Evolutionary conservation across 78 protist genomes (phyloP).

Genomic region (Goniomonas avonlea): DNA sequence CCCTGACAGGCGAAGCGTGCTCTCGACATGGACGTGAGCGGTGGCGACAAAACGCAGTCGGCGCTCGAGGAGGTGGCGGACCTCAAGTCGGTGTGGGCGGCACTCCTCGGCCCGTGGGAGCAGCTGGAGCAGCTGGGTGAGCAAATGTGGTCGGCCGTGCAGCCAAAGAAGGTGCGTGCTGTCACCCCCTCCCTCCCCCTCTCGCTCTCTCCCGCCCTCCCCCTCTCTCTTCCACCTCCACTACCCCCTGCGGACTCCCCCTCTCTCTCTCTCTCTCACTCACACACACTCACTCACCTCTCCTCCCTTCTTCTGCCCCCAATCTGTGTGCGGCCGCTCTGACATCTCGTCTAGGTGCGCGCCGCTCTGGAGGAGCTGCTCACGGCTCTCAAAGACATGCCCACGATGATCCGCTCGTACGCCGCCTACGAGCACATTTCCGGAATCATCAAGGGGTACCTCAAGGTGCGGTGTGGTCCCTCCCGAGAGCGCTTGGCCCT

Average conservation of each 20-base stretch:
- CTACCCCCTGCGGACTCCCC: no score
- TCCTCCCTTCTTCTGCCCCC: no score
- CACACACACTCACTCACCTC: no score
- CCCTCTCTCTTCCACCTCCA: no score
- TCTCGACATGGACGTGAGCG: conserved; percentile 45
- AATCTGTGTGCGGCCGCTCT: no score
- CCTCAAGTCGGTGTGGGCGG: conserved; percentile 40
- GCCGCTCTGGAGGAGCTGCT: conserved; percentile 29
- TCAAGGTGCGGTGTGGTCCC: no score
- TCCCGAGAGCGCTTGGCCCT: no score
- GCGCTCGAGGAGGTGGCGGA: conserved; percentile 65
- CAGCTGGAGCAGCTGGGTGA: conserved; percentile 56
- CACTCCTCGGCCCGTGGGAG: conserved; percentile 36
- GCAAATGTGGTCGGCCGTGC: conserved; percentile 73
- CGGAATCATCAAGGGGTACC: conserved; percentile 19
- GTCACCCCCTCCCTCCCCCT: background rate
- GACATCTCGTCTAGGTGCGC: conserved; percentile 17
- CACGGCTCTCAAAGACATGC: conserved; percentile 53
- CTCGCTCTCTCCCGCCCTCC: background rate
- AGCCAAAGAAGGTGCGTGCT: conserved; percentile 52
- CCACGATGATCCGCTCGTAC: conserved; percentile 65
- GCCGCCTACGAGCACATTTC: conserved; percentile 63
- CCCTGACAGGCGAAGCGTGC: conserved; percentile 72
- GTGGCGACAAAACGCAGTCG: conserved; percentile 34
- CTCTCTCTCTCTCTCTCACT: no score